Percentiles rank a stretch among this genome's conserved stretches.
Conservation (phyloP, 768 basidiomycete genomes). For the Pilatotrama ljubarskyi region DNA sequence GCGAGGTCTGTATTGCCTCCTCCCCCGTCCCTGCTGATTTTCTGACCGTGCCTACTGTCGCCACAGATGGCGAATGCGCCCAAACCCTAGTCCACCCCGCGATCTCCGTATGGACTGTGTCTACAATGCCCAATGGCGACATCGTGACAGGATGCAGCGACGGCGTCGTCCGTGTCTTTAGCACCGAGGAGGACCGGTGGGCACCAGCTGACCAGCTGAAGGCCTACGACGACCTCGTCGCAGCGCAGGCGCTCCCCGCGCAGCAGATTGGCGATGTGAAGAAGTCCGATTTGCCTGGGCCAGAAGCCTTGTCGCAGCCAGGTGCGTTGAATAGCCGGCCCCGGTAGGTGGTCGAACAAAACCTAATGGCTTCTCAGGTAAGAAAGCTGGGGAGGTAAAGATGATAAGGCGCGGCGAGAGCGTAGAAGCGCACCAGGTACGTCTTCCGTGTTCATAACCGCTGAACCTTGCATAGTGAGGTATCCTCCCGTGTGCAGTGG, state of each 20-base stretch:
- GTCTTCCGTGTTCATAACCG: slow-evolving; percentile 4
- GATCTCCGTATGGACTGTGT: slow-evolving; percentile 96
- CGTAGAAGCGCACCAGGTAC: slow-evolving; percentile 90
- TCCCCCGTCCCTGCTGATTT: slow-evolving; percentile 3
- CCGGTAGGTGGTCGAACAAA: not conserved
- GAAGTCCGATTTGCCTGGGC: slow-evolving; percentile 83
- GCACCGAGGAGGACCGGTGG: slow-evolving; percentile 68
- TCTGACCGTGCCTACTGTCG: not conserved
- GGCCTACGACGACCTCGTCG: slow-evolving; percentile 72
- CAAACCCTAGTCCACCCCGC: slow-evolving; percentile 93
- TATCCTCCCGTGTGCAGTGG: slow-evolving; percentile 57
- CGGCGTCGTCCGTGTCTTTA: slow-evolving; percentile 84
- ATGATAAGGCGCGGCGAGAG: slow-evolving; percentile 80
- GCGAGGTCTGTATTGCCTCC: slow-evolving; percentile 57
- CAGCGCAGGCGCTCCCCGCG: slow-evolving; percentile 75
- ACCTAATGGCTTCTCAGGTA: slow-evolving; percentile 49
- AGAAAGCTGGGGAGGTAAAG: slow-evolving; percentile 89
- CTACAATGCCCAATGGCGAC: slow-evolving; percentile 85
- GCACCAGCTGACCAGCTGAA: slow-evolving; percentile 64
- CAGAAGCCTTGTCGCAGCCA: slow-evolving; percentile 73
- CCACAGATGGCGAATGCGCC: slow-evolving; percentile 77
- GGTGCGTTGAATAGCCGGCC: slow-evolving; percentile 46
- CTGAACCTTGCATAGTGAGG: not conserved
- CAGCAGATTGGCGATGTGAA: slow-evolving; percentile 93
- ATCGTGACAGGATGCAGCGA: slow-evolving; percentile 93